Percentiles rank a stretch among this genome's conserved stretches.
Conservation (phyloP, 352 stramenopile species). For the Phytophthora sansomeana region DNA sequence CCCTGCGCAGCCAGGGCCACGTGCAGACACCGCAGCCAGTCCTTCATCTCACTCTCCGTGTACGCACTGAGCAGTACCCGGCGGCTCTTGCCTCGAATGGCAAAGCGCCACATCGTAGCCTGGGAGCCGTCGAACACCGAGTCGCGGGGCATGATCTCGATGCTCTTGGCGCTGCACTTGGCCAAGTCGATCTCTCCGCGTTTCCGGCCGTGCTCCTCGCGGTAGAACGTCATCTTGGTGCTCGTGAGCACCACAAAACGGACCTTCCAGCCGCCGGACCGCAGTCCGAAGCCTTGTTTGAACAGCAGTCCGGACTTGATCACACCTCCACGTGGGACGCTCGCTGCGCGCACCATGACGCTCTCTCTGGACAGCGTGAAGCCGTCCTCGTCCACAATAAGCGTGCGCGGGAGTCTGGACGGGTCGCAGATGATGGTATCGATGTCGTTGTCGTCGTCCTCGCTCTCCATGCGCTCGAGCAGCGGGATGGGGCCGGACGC, state of each 20-base stretch:
- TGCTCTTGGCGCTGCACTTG: constrained; percentile 67
- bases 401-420: constrained; percentile 57
- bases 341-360: constrained; percentile 54
- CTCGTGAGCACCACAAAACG: constrained; percentile 75
- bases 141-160: constrained; percentile 87
- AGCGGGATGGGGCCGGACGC: constrained; percentile 49
- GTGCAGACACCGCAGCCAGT: constrained; percentile 84
- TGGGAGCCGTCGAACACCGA: constrained; percentile 79
- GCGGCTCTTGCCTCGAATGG: constrained; percentile 65
- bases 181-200: constrained; percentile 78
- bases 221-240: constrained; percentile 75
- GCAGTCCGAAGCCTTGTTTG: constrained; percentile 74
- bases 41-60: constrained; percentile 85
- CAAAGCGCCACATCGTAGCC: constrained; percentile 86
- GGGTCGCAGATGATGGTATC: constrained; percentile 72
- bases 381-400: constrained; percentile 76
- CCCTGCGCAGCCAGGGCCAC: constrained; percentile 67
- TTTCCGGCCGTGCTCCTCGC: constrained; percentile 72
- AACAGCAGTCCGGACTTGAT: constrained; percentile 82
- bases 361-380: constrained; percentile 64
- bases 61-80: constrained; percentile 81
- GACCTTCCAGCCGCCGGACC: constrained; percentile 76
- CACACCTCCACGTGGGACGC: constrained; percentile 44
- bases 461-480: constrained; percentile 45
- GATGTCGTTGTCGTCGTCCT: constrained; percentile 67